Base-by-base conservation (phyloP, 78 protist genomes). In the Chrysochromulina tobinii region DNA sequence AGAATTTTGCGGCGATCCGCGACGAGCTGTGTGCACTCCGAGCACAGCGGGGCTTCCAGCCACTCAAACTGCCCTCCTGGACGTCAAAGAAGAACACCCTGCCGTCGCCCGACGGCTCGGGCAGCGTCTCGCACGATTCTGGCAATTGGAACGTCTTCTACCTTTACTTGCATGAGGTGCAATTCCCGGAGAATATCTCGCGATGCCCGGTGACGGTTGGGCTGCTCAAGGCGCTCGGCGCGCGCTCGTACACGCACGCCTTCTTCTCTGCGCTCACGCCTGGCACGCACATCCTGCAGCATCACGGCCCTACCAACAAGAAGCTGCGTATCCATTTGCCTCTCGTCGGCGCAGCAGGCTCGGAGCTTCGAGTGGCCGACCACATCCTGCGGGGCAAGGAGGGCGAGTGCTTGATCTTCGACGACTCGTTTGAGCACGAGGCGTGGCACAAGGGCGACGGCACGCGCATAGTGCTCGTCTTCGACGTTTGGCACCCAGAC, bases 111-210 rank as follows among this genome's bases (percentile, higher is more conserved):
- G 61, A 84, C 54, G 73, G 68, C 21, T 12, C 51, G 9, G 91
- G 91, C 68, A 0, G 27, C 2, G 20, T 88, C 54, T 61, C 73
- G 57, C 91, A 88, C 67, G 91, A 88, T 67, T 25, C 91, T 15
- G 93, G 93, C 64, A 89, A 90, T 69, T 90, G 93, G 93, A 90
- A 90, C 23, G 93, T 90, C 12, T 90, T 81, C 68, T 90, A 90
- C 89, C 89, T 90, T 59, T 23, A 11, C 14, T 57, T 90, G 88
- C 93, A 90, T 57, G 81, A 90, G 87, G 79, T 69, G 11, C 2
- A 1, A 2, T 90, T 90, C 79, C 84, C 64, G 38, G 81, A 81
- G 18, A 90, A 90, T 38, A 23, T 89, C 67, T 69, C 64, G 61
- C 85, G 69, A 18, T 90, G 93, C 51, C 93, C 93, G 4, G 17